Evolutionary conservation across 1,139 yeast genomes (phyloP), one percentile per base, ranked within the genome.

Genomic region (Zygoascus sp.): DNA sequence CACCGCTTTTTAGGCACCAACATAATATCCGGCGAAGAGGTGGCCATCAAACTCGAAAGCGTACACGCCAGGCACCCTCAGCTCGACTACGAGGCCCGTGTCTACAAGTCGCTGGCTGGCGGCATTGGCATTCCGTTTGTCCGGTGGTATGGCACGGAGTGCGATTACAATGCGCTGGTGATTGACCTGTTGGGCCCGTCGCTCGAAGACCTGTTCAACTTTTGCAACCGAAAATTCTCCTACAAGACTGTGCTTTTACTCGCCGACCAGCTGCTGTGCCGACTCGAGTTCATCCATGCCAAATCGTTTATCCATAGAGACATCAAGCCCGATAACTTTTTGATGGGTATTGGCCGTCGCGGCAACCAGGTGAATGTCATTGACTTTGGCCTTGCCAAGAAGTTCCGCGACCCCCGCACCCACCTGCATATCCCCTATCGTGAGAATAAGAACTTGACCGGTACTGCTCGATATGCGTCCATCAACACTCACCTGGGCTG

Each of bases 51-150:
- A 67, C 74, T 92, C 55, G 98, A 92, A 65, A 83, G 87, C 56
- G 80, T 86, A 51, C 76, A 85, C 53, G 96, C 97, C 1, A 85
- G 89, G 62, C 97, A 92, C 64, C 98, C 98, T 2, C 98, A 92
- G 69, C 76, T 92, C 57, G 97, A 90, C 62, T 92, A 92, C 63
- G 98, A 92, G 68, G 96, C 97, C 10, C 81, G 94, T 58, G 97
- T 90, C 28, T 90, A 90, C 71, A 88, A 86, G 66, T 92, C 96
- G 5, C 73, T 92, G 49, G 85, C 95, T 55, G 98, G 98, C 27
- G 97, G 97, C 32, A 95, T 92, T 32, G 98, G 98, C 37, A 90
- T 92, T 50, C 97, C 98, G 2, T 90, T 89, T 68, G 90, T 90
- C 37, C 80, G 97, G 65, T 92, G 97, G 96, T 92, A 81, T 66